Percentiles rank a stretch among this genome's conserved stretches.
Conservation (phyloP, 805 yeast genomes). For the Saturnispora besseyi region DNA sequence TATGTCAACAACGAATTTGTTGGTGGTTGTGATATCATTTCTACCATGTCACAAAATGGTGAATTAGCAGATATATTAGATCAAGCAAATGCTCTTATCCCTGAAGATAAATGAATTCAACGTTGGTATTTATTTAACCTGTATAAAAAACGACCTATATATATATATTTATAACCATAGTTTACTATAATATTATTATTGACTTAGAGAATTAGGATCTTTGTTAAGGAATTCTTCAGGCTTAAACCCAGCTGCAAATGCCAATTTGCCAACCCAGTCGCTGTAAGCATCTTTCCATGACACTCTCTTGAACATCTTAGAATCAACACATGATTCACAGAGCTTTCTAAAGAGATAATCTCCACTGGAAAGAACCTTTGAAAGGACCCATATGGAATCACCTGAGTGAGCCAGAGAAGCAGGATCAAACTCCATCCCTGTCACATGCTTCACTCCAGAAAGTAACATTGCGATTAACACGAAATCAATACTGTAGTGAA, state of each 20-base stretch:
- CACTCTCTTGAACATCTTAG: slow-evolving; percentile 41
- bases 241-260: neutral
- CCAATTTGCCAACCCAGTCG: slow-evolving; percentile 8
- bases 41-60: slow-evolving; percentile 86
- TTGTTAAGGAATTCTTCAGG: neutral
- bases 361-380: slow-evolving; percentile 49
- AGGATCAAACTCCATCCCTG: slow-evolving; percentile 47
- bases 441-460: slow-evolving; percentile 78
- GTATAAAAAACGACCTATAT: neutral
- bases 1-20: slow-evolving; percentile 85
- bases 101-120: slow-evolving; percentile 46
- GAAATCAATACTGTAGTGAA: slow-evolving; percentile 71
- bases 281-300: slow-evolving; percentile 19
- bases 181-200: neutral
- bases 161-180: neutral
- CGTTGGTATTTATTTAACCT: neutral
- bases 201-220: neutral
- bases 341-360: slow-evolving; percentile 47
- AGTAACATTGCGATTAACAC: slow-evolving; percentile 70
- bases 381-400: slow-evolving; percentile 34
- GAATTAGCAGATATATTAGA: slow-evolving; percentile 82
- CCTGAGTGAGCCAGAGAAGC: slow-evolving; percentile 34
- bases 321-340: slow-evolving; percentile 35
- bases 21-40: slow-evolving; percentile 95
- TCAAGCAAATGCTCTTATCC: slow-evolving; percentile 65